Evolutionary conservation across 306 rosid genomes (phyloP).

Genomic region (Glycine soja): DNA sequence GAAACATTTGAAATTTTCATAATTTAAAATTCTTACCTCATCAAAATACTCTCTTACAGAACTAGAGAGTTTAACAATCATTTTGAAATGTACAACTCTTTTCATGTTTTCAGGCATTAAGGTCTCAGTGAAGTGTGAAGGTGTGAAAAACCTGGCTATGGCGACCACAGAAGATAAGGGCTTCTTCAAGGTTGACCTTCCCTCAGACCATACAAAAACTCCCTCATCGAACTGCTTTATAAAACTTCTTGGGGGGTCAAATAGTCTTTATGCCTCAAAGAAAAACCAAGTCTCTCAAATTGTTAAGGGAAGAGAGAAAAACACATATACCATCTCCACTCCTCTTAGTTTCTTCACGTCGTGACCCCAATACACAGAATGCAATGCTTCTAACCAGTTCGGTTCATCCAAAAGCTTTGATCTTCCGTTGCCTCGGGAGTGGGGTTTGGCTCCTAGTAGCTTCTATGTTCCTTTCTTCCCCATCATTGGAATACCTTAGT

Average conservation of each 20-base stretch:
- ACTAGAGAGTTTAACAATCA: too few species aligned
- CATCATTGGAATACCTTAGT: conserved; percentile 91
- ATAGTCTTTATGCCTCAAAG: conserved; percentile 60
- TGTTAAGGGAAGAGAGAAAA: conserved; percentile 46
- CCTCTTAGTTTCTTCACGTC: conserved; percentile 65
- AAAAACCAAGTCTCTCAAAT: conserved; percentile 54
- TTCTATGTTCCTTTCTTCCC: conserved; percentile 78
- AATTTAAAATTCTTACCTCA: too few species aligned
- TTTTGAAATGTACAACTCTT: too few species aligned
- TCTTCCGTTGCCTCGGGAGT: conserved; percentile 76
- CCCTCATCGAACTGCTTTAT: conserved; percentile 54
- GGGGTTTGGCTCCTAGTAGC: conserved; percentile 93
- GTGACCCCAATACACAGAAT: conserved; percentile 55
- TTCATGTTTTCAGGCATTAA: conserved; percentile 59
- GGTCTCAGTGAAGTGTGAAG: conserved; percentile 72
- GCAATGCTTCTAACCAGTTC: conserved; percentile 43
- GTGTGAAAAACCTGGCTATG: conserved; percentile 51
- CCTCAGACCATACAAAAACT: conserved; percentile 41
- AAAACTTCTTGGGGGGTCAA: conserved; percentile 73
- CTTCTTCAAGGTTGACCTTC: conserved; percentile 61
- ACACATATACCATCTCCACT: conserved; percentile 61
- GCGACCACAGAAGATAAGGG: conserved; percentile 69
- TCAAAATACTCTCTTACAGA: too few species aligned
- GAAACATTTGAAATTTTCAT: too few species aligned
- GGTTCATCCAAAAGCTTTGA: conserved; percentile 70